Evolutionary conservation across 345 rosid genomes (phyloP), one percentile per base, ranked within the genome.

Genomic region (Arabis alpina): DNA sequence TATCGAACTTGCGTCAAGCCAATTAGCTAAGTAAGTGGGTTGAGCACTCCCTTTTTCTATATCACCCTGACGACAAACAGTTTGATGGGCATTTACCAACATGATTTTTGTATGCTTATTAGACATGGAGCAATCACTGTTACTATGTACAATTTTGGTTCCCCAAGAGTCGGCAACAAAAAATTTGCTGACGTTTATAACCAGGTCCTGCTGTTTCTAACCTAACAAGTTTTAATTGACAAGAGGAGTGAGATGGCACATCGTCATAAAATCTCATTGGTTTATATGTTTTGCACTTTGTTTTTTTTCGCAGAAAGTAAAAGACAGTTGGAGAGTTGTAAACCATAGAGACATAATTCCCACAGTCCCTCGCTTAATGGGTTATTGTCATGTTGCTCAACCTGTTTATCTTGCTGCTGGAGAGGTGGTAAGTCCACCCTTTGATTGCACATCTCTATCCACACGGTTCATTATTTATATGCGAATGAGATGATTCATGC

Each of bases 291-390:
- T 61, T 61, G 39, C 47, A 8, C 67, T 43, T 41, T 57, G 6
- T 32, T 36, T 47, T 24, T 24, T 34, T 63, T 56, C 71, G 75
- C 90, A 93, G 98, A 93, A 85, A 82, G 94, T 90, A 61, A 86
- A 80, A 81, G 96, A 90, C 66, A 90, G 93, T 76, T 88, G 97
- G 98, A 88, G 97, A 80, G 88, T 93, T 62, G 94, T 93, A 45
- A 93, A 93, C 79, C 94, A 87, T 65, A 87, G 98, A 84, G 98
- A 93, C 82, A 91, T 93, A 73, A 91, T 93, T 75, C 98, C 97
- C n/a, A 85, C 98, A 7, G 84, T 93, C 15, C 97, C 98, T 40
- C 96, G 90, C 54, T 80, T 91, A 72, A 93, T 91, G 98, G 98
- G 98, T 54, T 93, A 93, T 68, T 91, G 92, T 81, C 98, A 93